Conservation (phyloP, 805 yeast species). For the Candida caryicola region DNA sequence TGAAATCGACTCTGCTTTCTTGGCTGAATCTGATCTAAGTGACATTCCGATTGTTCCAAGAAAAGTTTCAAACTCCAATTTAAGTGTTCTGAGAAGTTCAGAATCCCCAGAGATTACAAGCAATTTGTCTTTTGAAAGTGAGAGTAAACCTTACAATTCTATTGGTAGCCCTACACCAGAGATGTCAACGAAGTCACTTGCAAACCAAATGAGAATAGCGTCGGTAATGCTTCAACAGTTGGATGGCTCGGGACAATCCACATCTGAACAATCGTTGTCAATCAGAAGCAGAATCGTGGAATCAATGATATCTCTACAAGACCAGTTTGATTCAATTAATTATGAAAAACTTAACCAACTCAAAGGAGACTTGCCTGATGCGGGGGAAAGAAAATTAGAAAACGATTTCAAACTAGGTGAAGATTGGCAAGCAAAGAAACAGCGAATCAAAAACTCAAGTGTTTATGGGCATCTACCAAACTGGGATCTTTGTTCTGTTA, state of each 20-base stretch:
- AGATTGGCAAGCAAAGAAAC: conserved; percentile 85
- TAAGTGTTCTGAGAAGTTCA: conserved; percentile 8
- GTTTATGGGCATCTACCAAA: conserved; percentile 81
- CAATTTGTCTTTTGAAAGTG: neutral
- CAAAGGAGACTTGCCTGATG: conserved; percentile 61
- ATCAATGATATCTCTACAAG: conserved; percentile 37
- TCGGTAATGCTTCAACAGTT: conserved; percentile 91
- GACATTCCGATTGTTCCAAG: conserved; percentile 49
- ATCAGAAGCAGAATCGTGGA: conserved; percentile 21
- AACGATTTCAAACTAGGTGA: conserved; percentile 92
- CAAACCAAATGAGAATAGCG: conserved; percentile 94
- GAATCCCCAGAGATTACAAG: conserved; percentile 5
- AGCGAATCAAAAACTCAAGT: conserved; percentile 74
- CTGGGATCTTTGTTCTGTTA: conserved; percentile 95
- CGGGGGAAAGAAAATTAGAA: conserved; percentile 86
- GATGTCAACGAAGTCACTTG: conserved; percentile 47
- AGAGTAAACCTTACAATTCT: neutral
- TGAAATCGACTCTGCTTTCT: neutral
- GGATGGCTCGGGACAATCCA: conserved; percentile 68
- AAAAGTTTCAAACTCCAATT: conserved; percentile 7
- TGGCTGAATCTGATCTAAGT: conserved; percentile 58
- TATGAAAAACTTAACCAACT: conserved; percentile 43
- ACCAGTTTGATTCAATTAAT: conserved; percentile 38
- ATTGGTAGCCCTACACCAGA: neutral
- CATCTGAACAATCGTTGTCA: conserved; percentile 32